A percentile compares a stretch with the other conserved stretches of the same genome.
Evolutionary conservation across 371 early-diverging fungal species (phyloP).

Genomic region (Parasitella parasitica): DNA sequence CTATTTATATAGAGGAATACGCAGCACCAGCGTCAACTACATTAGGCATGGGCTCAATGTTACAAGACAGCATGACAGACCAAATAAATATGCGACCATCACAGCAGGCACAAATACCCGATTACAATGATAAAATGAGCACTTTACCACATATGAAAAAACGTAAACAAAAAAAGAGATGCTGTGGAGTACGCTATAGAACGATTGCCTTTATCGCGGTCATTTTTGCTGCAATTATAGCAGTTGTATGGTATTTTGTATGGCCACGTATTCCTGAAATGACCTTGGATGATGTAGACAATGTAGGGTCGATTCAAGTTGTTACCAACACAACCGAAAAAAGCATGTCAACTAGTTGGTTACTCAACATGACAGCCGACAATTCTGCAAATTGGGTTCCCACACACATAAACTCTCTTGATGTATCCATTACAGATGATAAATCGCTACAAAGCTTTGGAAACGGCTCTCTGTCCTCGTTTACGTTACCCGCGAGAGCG

Average conservation of each 20-base stretch:
- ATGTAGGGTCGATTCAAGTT: slow-evolving; percentile 9
- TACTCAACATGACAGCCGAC: slow-evolving; percentile 26
- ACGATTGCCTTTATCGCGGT: background rate
- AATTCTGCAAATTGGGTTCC: slow-evolving; percentile 36
- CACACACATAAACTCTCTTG: slow-evolving; percentile 20
- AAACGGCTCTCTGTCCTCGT: slow-evolving; percentile 2
- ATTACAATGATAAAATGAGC: background rate
- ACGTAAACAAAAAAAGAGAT: slow-evolving; percentile 3
- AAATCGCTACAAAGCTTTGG: slow-evolving; percentile 15
- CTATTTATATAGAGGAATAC: slow-evolving; percentile 41
- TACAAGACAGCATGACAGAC: slow-evolving; percentile 20
- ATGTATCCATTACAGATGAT: slow-evolving; percentile 20
- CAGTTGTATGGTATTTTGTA: slow-evolving; percentile 35
- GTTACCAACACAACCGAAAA: slow-evolving; percentile 18
- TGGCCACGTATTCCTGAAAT: slow-evolving; percentile 36
- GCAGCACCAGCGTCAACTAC: slow-evolving; percentile 6
- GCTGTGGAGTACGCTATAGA: slow-evolving; percentile 18
- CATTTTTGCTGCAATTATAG: slow-evolving; percentile 6
- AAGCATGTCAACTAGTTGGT: slow-evolving; percentile 24
- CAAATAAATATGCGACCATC: background rate
- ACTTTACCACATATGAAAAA: slow-evolving; percentile 12
- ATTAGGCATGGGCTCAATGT: slow-evolving; percentile 29
- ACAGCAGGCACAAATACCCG: background rate
- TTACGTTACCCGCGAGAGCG: slow-evolving; percentile 6
- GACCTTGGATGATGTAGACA: slow-evolving; percentile 17